Evolutionary conservation across 176 grass and related monocot genomes (phyloP).

Genomic region (Zizania latifolia): DNA sequence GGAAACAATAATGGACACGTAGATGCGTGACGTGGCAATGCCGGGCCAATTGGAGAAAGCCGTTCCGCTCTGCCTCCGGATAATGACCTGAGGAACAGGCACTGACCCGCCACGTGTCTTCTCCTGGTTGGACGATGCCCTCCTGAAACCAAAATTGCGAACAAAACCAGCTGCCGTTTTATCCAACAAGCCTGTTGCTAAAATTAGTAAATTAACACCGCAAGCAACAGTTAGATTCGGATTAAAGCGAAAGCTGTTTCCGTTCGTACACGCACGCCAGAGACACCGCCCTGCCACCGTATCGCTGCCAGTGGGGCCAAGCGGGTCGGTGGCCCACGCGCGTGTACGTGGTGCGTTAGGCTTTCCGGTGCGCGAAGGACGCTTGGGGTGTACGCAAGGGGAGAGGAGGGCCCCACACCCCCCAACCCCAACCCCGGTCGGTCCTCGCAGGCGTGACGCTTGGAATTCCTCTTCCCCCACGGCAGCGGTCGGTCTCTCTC

Average conservation of each 20-base stretch:
- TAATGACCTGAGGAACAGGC: not conserved
- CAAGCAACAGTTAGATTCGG: conserved; percentile 14
- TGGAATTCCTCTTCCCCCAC: conserved; percentile 22
- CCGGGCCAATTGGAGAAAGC: not conserved
- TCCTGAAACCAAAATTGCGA: not conserved
- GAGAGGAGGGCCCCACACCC: too few relatives aligned
- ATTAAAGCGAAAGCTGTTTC: not conserved
- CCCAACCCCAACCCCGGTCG: not conserved
- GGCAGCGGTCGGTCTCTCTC: not conserved
- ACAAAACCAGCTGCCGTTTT: not conserved
- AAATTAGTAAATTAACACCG: not conserved
- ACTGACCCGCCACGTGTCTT: not conserved
- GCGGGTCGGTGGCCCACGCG: rapidly evolving
- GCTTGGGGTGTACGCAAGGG: conserved; percentile 58
- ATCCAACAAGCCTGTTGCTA: not conserved
- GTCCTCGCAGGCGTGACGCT: conserved; percentile 29
- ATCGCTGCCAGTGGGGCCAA: rapidly evolving
- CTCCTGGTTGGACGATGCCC: not conserved
- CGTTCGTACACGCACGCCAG: not conserved
- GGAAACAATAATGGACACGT: not conserved
- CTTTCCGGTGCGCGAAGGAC: conserved; percentile 1
- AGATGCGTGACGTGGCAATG: conserved; percentile 1
- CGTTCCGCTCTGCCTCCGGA: not conserved
- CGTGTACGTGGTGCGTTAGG: not conserved
- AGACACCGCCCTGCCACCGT: rapidly evolving